Percentiles rank a stretch among this genome's conserved stretches.
Conservation (phyloP, 139 green algal species). For the Edaphochlamys debaryana region DNA sequence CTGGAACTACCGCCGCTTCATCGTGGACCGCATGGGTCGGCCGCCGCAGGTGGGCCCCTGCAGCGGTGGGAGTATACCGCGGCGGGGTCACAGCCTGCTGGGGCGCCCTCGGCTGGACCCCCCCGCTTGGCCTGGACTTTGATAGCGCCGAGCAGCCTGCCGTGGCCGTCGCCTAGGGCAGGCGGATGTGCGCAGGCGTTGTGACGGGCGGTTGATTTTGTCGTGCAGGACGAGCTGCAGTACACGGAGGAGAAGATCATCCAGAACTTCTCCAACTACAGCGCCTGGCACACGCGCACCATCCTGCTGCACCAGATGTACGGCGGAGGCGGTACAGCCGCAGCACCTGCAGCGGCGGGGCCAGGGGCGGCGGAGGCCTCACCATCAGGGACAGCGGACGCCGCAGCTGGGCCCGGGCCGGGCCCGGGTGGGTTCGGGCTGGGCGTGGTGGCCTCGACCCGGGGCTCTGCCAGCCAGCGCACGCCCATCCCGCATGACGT, state of each 20-base stretch:
- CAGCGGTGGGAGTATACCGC: no score
- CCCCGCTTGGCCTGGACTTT: no score
- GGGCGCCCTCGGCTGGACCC: no score
- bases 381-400: no score
- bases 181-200: no score
- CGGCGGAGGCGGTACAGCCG: background rate
- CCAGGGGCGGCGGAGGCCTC: no score
- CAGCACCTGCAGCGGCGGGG: no score
- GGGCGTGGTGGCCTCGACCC: background rate
- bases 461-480: constrained; percentile 15
- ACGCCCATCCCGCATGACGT: constrained; percentile 62
- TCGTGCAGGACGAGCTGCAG: constrained; percentile 66
- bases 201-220: no score
- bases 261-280: constrained; percentile 99
- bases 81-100: no score
- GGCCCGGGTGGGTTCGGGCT: background rate
- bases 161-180: no score
- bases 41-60: constrained; percentile 54
- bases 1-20: constrained; percentile 91
- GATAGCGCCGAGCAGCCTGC: no score
- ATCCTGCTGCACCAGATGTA: constrained; percentile 71
- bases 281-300: constrained; percentile 94
- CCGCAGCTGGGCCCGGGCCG: background rate
- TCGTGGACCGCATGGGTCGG: constrained; percentile 65
- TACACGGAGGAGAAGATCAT: constrained; percentile 84